Percentiles rank a stretch among this genome's conserved stretches.
Evolutionary conservation across 2,329 filamentous ascomycete species (phyloP).

Genomic region (Fulvia fulva): DNA sequence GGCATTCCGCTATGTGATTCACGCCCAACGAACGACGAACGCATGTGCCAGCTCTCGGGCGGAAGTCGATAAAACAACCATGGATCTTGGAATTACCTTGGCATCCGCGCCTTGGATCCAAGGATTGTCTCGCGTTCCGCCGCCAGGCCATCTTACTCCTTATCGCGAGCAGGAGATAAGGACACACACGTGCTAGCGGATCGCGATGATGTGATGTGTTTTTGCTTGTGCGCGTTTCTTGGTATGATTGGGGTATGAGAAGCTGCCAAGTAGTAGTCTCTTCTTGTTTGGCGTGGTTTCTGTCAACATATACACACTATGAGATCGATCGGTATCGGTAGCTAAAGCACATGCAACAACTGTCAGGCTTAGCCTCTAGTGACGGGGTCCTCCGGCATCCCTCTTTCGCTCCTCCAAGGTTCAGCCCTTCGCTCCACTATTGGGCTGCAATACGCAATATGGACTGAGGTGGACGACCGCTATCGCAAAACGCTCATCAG

Average conservation of each 20-base stretch:
- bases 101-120: no score
- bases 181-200: not conserved
- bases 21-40: no score
- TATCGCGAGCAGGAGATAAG: not conserved
- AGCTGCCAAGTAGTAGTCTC: not conserved
- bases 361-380: no score
- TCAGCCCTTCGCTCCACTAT: not conserved
- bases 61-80: not conserved
- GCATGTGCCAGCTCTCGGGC: no score
- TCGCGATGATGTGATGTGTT: not conserved
- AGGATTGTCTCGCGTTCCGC: no score
- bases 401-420: no score
- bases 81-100: not conserved
- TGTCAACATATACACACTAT: not conserved
- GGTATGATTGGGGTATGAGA: not conserved
- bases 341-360: no score
- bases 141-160: no score
- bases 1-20: no score
- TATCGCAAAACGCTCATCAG: not conserved
- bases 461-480: no score
- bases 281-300: not conserved
- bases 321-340: not conserved
- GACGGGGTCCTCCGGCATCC: no score
- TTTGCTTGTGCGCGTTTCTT: no score
- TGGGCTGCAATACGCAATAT: not conserved